phyloP scores from a whole-genome alignment of 108 stramenopile species.

The Aureococcus anophagefferens region DNA sequence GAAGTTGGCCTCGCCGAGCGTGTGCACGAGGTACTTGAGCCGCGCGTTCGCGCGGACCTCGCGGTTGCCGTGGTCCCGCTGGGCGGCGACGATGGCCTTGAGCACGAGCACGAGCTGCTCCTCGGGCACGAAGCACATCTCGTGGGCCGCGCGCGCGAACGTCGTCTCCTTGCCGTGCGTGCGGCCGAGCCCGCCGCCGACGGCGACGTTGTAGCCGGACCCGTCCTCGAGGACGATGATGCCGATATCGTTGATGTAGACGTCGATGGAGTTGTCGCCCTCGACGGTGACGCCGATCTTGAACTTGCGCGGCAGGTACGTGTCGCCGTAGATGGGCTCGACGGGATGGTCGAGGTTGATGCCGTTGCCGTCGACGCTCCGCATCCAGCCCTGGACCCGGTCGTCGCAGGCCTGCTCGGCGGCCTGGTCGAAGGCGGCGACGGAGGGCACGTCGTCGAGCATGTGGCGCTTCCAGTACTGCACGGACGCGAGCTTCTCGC shows the following conservation, averaged over 20 bases:
- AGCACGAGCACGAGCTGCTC: slow-evolving; percentile 81
- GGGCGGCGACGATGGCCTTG: slow-evolving; percentile 85
- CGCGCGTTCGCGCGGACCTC: slow-evolving; percentile 94
- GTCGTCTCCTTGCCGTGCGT: slow-evolving; percentile 93
- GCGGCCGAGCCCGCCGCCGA: slow-evolving; percentile 95
- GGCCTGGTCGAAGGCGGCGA: slow-evolving; percentile 43
- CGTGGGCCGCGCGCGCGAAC: slow-evolving; percentile 91
- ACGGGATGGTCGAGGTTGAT: slow-evolving; percentile 60
- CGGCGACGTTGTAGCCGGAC: slow-evolving; percentile 88
- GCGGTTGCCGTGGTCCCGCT: slow-evolving; percentile 93
- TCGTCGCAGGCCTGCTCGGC: slow-evolving; percentile 61
- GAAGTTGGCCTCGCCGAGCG: slow-evolving; percentile 86
- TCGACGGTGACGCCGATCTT: slow-evolving; percentile 95
- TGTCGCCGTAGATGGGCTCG: slow-evolving; percentile 90
- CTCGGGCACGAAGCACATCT: slow-evolving; percentile 85
- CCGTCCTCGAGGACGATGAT: slow-evolving; percentile 73
- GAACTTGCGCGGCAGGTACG: slow-evolving; percentile 94
- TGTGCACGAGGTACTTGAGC: slow-evolving; percentile 97
- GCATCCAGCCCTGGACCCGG: slow-evolving; percentile 37
- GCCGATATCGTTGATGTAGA: slow-evolving; percentile 96
- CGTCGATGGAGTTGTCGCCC: slow-evolving; percentile 88
- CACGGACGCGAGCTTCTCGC: slow-evolving; percentile 81
- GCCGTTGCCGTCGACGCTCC: slow-evolving; percentile 69
- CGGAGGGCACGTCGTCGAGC: not conserved
- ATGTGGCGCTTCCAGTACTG: slow-evolving; percentile 66